Base-by-base conservation (phyloP, 2,329 filamentous ascomycete species). In the Trichophyton simii region DNA sequence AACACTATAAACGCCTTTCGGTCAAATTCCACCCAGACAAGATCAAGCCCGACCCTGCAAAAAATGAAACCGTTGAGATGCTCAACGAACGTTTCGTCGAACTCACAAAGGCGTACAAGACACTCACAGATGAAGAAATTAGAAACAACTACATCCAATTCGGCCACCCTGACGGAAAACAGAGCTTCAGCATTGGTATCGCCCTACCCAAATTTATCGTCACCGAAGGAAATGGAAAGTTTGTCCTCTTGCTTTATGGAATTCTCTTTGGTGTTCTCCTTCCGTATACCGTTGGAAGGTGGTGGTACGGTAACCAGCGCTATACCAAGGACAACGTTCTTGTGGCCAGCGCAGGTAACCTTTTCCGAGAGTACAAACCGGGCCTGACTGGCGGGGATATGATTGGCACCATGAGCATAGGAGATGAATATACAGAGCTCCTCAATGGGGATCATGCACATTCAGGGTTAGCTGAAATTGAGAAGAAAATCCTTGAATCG, bases 251-350 rank as follows among this genome's bases (percentile, higher is more conserved):
- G 62, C 82, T 96, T 65, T 99, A 99, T 73, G 91, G 90, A 42
- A 76, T 87, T 38, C 82, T 97, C 44, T 85, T 99, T 59, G 94
- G 92, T 61, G 89, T 97, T 64, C 78, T 96, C 63, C 80, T 99
- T 59, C 94, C 94, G 2, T 99, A 95, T 73, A 80, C 94, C 57
- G 92, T 99, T 61, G 94, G 94, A 57, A 91, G 88, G 63, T 99
- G 94, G 94, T 99, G 94, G 94, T 99, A 99, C 72, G 94, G 95
- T 63, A 95, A 90, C 38, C 92, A 96, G 75, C 84, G 87, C 68
- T 84, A 89, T 75, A 97, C 94, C 42, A 95, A 92, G 77, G 95
- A 99, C 75, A 90, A 89, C 67, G 88, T 97, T 28, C 80, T 96
- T 61, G 87, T 96, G 72, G 89, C 94, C 72, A 96, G 89, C 74